Percentiles rank a stretch among this genome's conserved stretches.
These are phyloP conservation scores for Psidium friedrichsthalianum DNA, from an alignment of 345 rosid species.

Conservation along the genomic window DNA sequence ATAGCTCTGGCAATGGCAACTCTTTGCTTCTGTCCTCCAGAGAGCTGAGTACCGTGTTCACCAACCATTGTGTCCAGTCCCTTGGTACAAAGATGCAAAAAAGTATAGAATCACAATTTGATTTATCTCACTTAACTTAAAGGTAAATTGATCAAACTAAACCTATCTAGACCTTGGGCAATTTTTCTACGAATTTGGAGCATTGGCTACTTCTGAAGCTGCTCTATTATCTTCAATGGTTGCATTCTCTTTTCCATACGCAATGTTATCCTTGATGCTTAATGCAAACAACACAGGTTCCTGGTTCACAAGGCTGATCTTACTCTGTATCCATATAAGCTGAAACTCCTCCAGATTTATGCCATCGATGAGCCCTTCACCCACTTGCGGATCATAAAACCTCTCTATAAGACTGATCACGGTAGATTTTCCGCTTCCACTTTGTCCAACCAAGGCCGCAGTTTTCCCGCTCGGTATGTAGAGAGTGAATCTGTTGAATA, in stretches of 20 bases:
- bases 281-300: slow-evolving; percentile 19
- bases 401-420: not conserved
- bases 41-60: slow-evolving; percentile 86
- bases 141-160: not conserved
- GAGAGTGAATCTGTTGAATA: slow-evolving; percentile 20
- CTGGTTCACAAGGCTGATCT: slow-evolving; percentile 28
- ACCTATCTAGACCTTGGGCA: slow-evolving; percentile 19
- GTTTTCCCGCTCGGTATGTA: slow-evolving; percentile 14
- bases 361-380: slow-evolving; percentile 23
- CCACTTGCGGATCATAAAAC: slow-evolving; percentile 22
- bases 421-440: slow-evolving; percentile 30
- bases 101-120: not conserved
- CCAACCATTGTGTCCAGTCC: slow-evolving; percentile 82
- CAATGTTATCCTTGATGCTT: slow-evolving; percentile 26
- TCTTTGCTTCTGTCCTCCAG: slow-evolving; percentile 96
- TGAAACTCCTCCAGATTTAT: slow-evolving; percentile 19
- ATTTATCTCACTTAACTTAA: not conserved
- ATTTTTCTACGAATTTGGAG: slow-evolving; percentile 26
- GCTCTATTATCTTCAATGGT: slow-evolving; percentile 16
- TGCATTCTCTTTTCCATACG: slow-evolving; percentile 21
- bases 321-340: slow-evolving; percentile 19
- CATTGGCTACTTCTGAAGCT: slow-evolving; percentile 25
- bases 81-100: slow-evolving; percentile 13
- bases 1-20: slow-evolving; percentile 87
- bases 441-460: slow-evolving; percentile 28